Conservation (phyloP, 139 green algal species). For the Chlorokybus atmophyticus region DNA sequence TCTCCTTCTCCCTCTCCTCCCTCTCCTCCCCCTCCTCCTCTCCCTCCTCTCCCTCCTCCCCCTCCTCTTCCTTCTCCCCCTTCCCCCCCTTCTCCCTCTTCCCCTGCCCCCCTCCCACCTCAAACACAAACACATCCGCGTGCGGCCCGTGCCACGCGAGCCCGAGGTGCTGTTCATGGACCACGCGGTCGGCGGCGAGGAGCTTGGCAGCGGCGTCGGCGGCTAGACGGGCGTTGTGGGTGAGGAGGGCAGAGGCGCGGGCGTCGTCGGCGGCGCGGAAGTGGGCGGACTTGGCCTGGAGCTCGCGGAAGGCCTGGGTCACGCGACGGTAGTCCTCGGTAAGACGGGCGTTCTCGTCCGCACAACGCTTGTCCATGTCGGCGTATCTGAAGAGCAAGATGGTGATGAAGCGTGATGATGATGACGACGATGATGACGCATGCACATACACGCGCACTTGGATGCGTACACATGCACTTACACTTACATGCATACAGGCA, state of each 20-base stretch:
- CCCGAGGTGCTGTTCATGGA: slow-evolving; percentile 71
- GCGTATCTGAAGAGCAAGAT: slow-evolving; percentile 30
- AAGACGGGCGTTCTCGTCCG: slow-evolving; percentile 57
- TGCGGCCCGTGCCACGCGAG: slow-evolving; percentile 50
- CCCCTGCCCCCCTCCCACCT: slow-evolving; percentile 7
- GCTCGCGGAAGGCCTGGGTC: slow-evolving; percentile 71
- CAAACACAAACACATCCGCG: slow-evolving; percentile 43
- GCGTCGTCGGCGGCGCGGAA: slow-evolving; percentile 49
- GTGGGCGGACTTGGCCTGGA: slow-evolving; percentile 63
- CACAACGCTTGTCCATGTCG: slow-evolving; percentile 37
- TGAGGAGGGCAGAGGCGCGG: slow-evolving; percentile 26
- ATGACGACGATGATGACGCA: no score
- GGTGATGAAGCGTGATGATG: no score
- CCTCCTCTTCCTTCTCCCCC: neutral
- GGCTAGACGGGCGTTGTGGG: slow-evolving; percentile 19
- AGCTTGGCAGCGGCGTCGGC: slow-evolving; percentile 40
- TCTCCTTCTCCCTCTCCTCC: slow-evolving; percentile 18
- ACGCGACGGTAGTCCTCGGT: slow-evolving; percentile 73
- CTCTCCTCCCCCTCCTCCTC: slow-evolving; percentile 6
- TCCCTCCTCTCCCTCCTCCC: slow-evolving; percentile 2
- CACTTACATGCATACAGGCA: no score
- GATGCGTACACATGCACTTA: no score
- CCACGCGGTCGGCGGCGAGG: slow-evolving; percentile 42
- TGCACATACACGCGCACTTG: no score
- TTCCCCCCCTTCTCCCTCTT: neutral